Percentiles rank a stretch among this genome's conserved stretches.
Conservation (phyloP, 441 rosid species). For the Theobroma grandiflorum region DNA sequence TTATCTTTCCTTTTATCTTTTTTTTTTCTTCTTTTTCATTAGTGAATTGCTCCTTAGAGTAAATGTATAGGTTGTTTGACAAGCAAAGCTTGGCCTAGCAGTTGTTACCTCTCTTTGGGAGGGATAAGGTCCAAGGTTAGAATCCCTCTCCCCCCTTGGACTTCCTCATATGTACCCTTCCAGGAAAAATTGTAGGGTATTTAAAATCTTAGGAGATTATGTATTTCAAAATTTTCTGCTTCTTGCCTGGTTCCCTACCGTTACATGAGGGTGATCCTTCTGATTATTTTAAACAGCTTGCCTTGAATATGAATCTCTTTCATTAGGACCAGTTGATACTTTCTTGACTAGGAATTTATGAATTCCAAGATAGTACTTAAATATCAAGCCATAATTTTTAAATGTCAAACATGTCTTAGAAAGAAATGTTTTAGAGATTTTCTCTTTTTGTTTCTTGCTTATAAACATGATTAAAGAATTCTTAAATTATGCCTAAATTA, state of each 20-base stretch:
- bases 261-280: not conserved
- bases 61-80: not conserved
- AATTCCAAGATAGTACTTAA: not conserved
- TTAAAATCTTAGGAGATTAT: not conserved
- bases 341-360: not conserved
- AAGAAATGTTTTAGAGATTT: not conserved
- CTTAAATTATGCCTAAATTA: not conserved
- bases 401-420: not conserved
- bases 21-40: not conserved
- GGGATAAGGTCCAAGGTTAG: not conserved
- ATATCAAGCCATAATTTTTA: not conserved
- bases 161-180: not conserved
- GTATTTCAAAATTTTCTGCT: not conserved
- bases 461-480: not conserved
- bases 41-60: not conserved
- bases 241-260: not conserved
- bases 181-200: not conserved
- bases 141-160: not conserved
- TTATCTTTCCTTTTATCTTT: not conserved
- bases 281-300: not conserved
- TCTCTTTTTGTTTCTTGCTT: not conserved
- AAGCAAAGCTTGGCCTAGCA: not conserved
- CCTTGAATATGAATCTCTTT: not conserved
- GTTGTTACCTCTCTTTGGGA: not conserved
- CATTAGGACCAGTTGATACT: not conserved